Evolutionary conservation across 31 red algal species (phyloP).

Genomic region (Porphyra umbilicalis): DNA sequence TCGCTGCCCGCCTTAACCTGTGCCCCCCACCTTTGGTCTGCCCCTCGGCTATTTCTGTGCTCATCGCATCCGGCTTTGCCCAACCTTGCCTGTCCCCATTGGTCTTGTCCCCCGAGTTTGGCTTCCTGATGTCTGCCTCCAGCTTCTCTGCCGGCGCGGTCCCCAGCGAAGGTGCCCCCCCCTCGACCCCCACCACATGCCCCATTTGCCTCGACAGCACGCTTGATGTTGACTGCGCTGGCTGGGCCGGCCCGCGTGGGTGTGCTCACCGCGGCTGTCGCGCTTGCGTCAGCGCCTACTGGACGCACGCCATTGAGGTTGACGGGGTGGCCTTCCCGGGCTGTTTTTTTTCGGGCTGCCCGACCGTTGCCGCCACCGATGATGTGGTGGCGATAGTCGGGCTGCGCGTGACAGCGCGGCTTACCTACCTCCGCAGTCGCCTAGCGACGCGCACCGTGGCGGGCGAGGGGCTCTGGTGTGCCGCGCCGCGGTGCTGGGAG

Average conservation of each 20-base stretch:
- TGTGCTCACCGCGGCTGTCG: background rate
- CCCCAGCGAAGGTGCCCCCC: no score
- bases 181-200: no score
- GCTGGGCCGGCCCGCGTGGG: background rate
- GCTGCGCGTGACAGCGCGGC: background rate
- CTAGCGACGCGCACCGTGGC: background rate
- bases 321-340: background rate
- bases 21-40: no score
- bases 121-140: no score
- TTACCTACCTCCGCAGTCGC: background rate
- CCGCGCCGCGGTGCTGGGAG: background rate
- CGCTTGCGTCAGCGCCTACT: background rate
- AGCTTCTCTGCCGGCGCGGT: no score
- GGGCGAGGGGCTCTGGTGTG: background rate
- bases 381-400: background rate
- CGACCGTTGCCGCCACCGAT: background rate
- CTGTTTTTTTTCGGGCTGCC: background rate
- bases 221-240: background rate
- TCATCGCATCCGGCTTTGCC: no score
- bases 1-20: no score
- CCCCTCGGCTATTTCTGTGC: no score
- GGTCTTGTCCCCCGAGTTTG: no score
- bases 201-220: background rate
- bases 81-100: no score
- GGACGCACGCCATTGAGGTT: background rate